These are phyloP conservation scores for Mycena venus DNA, from an alignment of 768 basidiomycete species.

Conservation along the genomic window DNA sequence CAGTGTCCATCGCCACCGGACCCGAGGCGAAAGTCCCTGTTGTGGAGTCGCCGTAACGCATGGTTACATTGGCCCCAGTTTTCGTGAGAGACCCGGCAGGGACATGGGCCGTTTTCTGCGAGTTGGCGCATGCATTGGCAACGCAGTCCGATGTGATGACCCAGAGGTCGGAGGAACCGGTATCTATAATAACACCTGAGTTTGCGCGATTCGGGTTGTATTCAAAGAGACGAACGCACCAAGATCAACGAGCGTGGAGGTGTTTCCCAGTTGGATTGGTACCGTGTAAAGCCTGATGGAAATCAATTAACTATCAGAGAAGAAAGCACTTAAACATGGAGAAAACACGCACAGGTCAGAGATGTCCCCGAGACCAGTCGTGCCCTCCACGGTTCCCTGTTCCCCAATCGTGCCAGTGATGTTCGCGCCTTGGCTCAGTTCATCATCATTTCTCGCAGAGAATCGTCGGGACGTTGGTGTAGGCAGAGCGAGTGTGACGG, in stretches of 20 bases:
- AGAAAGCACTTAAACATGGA: not conserved
- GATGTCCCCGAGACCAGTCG: slow-evolving; percentile 49
- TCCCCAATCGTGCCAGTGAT: slow-evolving; percentile 20
- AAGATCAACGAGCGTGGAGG: slow-evolving; percentile 58
- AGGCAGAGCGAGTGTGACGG: slow-evolving; percentile 31
- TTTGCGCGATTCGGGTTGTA: no score
- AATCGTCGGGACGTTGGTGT: slow-evolving; percentile 41
- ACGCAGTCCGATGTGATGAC: slow-evolving; percentile 66
- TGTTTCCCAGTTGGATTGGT: slow-evolving; percentile 58
- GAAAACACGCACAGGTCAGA: slow-evolving; percentile 34
- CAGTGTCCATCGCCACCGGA: slow-evolving; percentile 65
- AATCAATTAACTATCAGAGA: not conserved
- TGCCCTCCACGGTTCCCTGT: slow-evolving; percentile 47
- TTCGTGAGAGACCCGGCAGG: slow-evolving; percentile 53
- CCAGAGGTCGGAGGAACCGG: slow-evolving; percentile 82
- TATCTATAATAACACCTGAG: slow-evolving; percentile 59
- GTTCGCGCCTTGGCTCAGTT: no score
- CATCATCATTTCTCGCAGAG: slow-evolving; percentile 32
- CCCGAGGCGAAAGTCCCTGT: slow-evolving; percentile 75
- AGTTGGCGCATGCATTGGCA: slow-evolving; percentile 51
- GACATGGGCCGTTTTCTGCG: slow-evolving; percentile 56
- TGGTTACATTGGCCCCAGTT: slow-evolving; percentile 52
- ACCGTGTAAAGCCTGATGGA: slow-evolving; percentile 56
- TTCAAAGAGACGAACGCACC: slow-evolving; percentile 50
- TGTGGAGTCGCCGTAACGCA: slow-evolving; percentile 75